A percentile compares a stretch with the other conserved stretches of the same genome.
Conservation (phyloP, 345 rosid species). For the Populus nigra region DNA sequence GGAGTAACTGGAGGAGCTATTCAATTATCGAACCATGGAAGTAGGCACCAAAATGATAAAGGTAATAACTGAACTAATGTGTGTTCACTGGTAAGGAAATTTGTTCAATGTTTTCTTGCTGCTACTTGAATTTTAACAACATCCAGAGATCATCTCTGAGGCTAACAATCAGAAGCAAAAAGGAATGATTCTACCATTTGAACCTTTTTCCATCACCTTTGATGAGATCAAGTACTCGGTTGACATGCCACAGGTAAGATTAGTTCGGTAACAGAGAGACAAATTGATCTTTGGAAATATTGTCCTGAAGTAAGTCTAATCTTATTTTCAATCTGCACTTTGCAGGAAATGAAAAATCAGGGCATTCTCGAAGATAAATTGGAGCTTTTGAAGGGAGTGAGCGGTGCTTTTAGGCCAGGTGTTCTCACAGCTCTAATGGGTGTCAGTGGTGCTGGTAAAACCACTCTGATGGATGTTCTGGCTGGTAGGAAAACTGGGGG, state of each 20-base stretch:
- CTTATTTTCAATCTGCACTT: slow-evolving; percentile 7
- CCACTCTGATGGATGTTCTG: slow-evolving; percentile 87
- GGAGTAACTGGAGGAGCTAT: slow-evolving; percentile 6
- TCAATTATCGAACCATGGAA: slow-evolving; percentile 1
- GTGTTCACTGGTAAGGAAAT: not conserved
- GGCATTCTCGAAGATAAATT: slow-evolving; percentile 57
- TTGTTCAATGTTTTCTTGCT: not conserved
- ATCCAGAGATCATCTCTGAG: not conserved
- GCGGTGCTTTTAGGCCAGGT: slow-evolving; percentile 83
- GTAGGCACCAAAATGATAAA: not conserved
- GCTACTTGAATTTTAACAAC: slow-evolving; percentile 1
- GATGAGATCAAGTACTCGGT: slow-evolving; percentile 58
- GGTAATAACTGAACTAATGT: not conserved
- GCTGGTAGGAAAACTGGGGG: slow-evolving; percentile 90
- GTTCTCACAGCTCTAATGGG: slow-evolving; percentile 84
- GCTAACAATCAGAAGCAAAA: slow-evolving; percentile 22
- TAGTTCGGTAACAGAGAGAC: not conserved
- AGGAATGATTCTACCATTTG: slow-evolving; percentile 74
- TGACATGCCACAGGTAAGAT: slow-evolving; percentile 69
- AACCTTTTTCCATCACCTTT: slow-evolving; percentile 57
- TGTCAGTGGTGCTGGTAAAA: slow-evolving; percentile 81
- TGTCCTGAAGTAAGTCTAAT: not conserved
- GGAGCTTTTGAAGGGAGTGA: slow-evolving; percentile 66
- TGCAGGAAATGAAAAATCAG: slow-evolving; percentile 55
- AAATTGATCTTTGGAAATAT: not conserved